Conservation (phyloP, 2,329 filamentous ascomycete genomes). For the Lachnellula suecica region DNA sequence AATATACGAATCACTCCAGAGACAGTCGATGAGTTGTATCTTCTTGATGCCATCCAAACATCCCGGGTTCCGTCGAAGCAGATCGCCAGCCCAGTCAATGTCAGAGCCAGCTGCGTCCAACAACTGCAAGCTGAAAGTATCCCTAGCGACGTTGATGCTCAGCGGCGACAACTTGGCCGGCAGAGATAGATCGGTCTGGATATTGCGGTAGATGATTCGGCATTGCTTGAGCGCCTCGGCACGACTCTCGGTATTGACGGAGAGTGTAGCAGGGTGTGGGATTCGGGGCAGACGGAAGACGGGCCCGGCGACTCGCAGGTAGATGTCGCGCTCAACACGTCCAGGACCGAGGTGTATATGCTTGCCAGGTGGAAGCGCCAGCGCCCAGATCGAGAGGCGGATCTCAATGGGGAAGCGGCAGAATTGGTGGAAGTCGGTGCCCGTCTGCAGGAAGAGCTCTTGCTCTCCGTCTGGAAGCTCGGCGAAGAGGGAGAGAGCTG, state of each 20-base stretch:
- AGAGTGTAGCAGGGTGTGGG: neutral
- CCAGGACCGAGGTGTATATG: neutral
- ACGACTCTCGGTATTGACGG: neutral
- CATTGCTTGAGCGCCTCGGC: neutral
- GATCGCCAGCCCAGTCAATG: neutral
- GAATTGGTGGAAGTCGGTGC: neutral
- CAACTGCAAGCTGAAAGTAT: neutral
- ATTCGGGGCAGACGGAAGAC: no score
- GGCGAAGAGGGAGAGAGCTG: neutral
- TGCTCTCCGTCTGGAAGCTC: neutral
- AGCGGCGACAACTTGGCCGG: neutral
- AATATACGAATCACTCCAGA: no score
- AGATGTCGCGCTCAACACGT: neutral
- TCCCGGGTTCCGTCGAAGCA: neutral
- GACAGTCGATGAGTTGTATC: neutral
- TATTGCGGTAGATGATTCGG: neutral
- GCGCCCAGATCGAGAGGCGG: neutral
- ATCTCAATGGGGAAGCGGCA: neutral
- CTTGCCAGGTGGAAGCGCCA: neutral
- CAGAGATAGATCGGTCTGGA: neutral
- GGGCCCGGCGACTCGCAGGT: no score
- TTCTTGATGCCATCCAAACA: neutral
- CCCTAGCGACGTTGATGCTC: neutral
- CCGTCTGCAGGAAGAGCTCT: neutral
- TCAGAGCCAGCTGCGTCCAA: neutral